These are phyloP conservation scores for Leccinum incarnatum DNA, from an alignment of 768 basidiomycete species.

Conservation along the genomic window DNA sequence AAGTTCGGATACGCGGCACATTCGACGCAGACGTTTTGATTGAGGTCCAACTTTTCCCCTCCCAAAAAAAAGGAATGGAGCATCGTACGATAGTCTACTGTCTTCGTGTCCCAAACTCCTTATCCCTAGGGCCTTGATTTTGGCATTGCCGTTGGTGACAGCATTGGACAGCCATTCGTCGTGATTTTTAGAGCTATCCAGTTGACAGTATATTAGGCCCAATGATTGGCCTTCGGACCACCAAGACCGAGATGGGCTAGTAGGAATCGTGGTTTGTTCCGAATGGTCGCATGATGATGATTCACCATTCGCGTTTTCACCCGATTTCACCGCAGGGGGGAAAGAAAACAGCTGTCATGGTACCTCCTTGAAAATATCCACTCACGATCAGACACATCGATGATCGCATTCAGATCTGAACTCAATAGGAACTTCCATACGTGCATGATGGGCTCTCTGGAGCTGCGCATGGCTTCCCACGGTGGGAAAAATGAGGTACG, in stretches of 20 bases:
- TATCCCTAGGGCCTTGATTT: slow-evolving; percentile 7
- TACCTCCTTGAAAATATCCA: background rate
- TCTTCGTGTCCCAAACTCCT: slow-evolving; percentile 1
- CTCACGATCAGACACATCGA: background rate
- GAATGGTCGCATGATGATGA: background rate
- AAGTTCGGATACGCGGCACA: background rate
- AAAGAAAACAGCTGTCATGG: background rate
- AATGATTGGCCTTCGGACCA: slow-evolving; percentile 8
- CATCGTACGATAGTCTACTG: background rate
- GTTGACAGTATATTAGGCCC: background rate
- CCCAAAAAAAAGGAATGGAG: background rate
- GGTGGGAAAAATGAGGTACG: background rate
- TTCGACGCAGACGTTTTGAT: background rate
- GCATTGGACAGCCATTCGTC: slow-evolving; percentile 3
- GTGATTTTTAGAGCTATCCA: background rate
- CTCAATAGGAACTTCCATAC: background rate
- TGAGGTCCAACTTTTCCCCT: background rate
- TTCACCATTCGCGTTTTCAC: slow-evolving; percentile 10
- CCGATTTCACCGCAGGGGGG: slow-evolving; percentile 1
- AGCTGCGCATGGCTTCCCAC: background rate
- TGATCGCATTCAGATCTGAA: slow-evolving; percentile 1
- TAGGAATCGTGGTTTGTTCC: slow-evolving; percentile 1
- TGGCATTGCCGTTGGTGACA: slow-evolving; percentile 12
- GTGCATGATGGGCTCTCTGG: background rate
- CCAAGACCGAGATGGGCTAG: background rate